Conservation (phyloP, 306 rosid species). For the Casuarina cunninghamiana region DNA sequence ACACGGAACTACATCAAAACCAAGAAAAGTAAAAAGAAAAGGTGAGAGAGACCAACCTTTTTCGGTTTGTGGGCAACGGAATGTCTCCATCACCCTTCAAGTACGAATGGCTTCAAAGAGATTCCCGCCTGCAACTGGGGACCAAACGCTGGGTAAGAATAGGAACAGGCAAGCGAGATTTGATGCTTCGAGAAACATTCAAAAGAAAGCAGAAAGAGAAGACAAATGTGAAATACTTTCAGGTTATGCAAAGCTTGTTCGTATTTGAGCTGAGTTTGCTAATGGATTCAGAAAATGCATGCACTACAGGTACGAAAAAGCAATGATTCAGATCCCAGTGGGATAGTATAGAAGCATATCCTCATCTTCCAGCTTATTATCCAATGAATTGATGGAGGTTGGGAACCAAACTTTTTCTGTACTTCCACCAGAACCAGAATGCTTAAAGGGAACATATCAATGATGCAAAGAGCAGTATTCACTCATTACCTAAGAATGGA, state of each 20-base stretch:
- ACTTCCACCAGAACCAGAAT: constrained; percentile 23
- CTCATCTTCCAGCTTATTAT: constrained; percentile 22
- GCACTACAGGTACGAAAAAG: constrained; percentile 26
- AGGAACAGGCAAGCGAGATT: constrained; percentile 37
- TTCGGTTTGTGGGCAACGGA: constrained; percentile 85
- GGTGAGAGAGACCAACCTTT: constrained; percentile 70
- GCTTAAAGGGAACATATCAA: background rate
- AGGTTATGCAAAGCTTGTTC: constrained; percentile 35
- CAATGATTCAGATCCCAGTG: constrained; percentile 29
- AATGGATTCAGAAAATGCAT: constrained; percentile 26
- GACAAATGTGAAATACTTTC: constrained; percentile 40
- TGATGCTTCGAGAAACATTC: constrained; percentile 25
- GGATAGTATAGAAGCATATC: constrained; percentile 33
- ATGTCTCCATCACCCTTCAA: constrained; percentile 66
- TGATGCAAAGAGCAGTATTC: background rate
- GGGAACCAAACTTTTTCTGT: background rate
- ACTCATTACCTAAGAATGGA: constrained; percentile 1
- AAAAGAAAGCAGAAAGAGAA: constrained; percentile 32
- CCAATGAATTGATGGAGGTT: constrained; percentile 26
- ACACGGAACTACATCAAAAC: constrained; percentile 54
- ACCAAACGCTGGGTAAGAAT: constrained; percentile 62
- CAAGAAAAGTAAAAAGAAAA: constrained; percentile 42
- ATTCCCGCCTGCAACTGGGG: constrained; percentile 69
- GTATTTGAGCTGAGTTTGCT: constrained; percentile 21
- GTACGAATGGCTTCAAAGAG: constrained; percentile 55